phyloP scores from a whole-genome alignment of 2,329 filamentous ascomycete genomes.

The Colletotrichum australisinense region DNA sequence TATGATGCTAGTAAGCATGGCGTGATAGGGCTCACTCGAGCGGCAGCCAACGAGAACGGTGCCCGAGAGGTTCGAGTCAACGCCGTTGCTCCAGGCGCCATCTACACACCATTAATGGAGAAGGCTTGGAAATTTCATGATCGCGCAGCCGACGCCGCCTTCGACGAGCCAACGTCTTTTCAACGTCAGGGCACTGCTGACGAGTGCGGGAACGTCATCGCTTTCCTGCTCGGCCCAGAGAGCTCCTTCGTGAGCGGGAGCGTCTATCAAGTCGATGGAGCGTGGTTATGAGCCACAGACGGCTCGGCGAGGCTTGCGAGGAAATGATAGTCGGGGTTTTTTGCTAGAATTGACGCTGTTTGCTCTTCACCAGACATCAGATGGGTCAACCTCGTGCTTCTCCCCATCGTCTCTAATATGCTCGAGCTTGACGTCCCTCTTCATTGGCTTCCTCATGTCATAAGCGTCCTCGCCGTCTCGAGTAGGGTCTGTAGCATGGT shows the following conservation, averaged over 20 bases:
- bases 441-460: conserved; percentile 95
- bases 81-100: conserved; percentile 58
- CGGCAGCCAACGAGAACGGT: conserved; percentile 54
- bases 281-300: conserved; percentile 46
- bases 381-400: conserved; percentile 79
- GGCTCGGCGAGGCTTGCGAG: neutral
- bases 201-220: conserved; percentile 58
- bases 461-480: conserved; percentile 85
- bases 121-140: conserved; percentile 50
- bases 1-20: conserved; percentile 54
- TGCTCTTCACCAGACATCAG: conserved; percentile 81
- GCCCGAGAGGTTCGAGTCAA: conserved; percentile 57
- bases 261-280: conserved; percentile 60
- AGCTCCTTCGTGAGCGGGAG: conserved; percentile 58
- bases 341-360: conserved; percentile 1
- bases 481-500: conserved; percentile 76
- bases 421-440: conserved; percentile 79
- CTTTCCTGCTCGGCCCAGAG: conserved; percentile 59
- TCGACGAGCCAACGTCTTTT: conserved; percentile 55
- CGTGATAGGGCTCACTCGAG: conserved; percentile 49
- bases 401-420: conserved; percentile 87
- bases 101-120: conserved; percentile 60
- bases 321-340: neutral
- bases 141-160: conserved; percentile 49
- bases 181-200: conserved; percentile 58